Percentiles rank a stretch among this genome's conserved stretches.
phyloP scores from a whole-genome alignment of 345 rosid species.

The Dipteronia dyeriana region DNA sequence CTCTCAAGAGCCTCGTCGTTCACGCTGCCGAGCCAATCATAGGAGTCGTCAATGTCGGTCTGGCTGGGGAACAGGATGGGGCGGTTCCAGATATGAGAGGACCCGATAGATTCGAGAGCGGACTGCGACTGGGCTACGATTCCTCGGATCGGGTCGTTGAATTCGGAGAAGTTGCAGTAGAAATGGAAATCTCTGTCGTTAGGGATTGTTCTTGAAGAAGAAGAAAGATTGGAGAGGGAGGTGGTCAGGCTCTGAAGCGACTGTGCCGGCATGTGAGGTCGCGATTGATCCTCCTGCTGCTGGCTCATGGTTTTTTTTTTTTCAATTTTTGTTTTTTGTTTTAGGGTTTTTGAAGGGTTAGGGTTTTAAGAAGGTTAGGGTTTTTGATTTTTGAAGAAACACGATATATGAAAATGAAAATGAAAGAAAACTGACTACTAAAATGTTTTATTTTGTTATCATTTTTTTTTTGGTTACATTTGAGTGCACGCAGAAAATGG shows the following conservation, averaged over 20 bases:
- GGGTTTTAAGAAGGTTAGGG: slow-evolving; percentile 2
- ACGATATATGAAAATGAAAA: too few species aligned
- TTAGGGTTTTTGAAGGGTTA: slow-evolving; percentile 14
- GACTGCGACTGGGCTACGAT: slow-evolving; percentile 51
- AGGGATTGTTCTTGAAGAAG: slow-evolving; percentile 59
- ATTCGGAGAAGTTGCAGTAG: slow-evolving; percentile 73
- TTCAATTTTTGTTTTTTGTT: too few species aligned
- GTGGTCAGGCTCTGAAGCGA: slow-evolving; percentile 40
- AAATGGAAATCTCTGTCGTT: slow-evolving; percentile 76
- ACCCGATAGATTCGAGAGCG: slow-evolving; percentile 57
- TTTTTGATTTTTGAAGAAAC: neutral
- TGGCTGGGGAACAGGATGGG: slow-evolving; percentile 41
- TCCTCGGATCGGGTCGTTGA: slow-evolving; percentile 55
- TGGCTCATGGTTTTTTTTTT: slow-evolving; percentile 6
- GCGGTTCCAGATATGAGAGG: slow-evolving; percentile 37
- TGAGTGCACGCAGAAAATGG: neutral
- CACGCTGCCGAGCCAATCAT: slow-evolving; percentile 67
- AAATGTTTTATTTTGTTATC: neutral
- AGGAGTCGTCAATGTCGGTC: slow-evolving; percentile 53
- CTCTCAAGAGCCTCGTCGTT: slow-evolving; percentile 75
- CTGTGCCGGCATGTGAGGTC: slow-evolving; percentile 27
- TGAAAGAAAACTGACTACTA: neutral
- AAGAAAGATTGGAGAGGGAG: slow-evolving; percentile 50
- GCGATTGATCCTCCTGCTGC: slow-evolving; percentile 33
- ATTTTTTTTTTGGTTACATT: neutral